These are phyloP conservation scores for Neonothopanus nambi DNA, from an alignment of 1,284 basidiomycete species.

Conservation along the genomic window DNA sequence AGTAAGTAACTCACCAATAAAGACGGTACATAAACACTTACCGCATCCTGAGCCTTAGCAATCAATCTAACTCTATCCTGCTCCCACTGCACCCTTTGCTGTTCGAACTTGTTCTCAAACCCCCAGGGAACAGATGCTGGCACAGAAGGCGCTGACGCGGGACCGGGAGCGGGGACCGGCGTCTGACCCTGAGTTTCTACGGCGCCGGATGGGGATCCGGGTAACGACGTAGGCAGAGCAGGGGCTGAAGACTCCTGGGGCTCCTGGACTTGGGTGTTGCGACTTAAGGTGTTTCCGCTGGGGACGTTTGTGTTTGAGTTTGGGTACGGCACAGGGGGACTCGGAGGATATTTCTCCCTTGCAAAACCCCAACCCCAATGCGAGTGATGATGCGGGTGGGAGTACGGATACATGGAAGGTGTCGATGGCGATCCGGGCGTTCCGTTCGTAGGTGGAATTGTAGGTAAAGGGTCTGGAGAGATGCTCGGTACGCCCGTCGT, in stretches of 20 bases:
- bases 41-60: constrained; percentile 55
- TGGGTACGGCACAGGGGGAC: background rate
- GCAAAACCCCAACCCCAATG: constrained; percentile 14
- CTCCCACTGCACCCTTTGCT: constrained; percentile 32
- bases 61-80: constrained; percentile 43
- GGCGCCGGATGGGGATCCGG: constrained; percentile 1
- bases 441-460: background rate
- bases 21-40: constrained; percentile 31
- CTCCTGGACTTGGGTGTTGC: background rate
- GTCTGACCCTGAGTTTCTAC: no score
- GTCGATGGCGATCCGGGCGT: constrained; percentile 10
- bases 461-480: background rate
- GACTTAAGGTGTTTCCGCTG: background rate
- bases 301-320: background rate
- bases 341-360: constrained; percentile 3
- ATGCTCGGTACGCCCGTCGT: constrained; percentile 14
- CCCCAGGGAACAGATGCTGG: constrained; percentile 12
- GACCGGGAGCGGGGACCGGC: background rate
- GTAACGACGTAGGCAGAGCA: constrained; percentile 7
- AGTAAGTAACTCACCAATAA: constrained; percentile 1
- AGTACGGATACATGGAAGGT: constrained; percentile 8
- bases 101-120: constrained; percentile 10
- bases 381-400: constrained; percentile 10
- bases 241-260: constrained; percentile 2
- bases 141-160: background rate